Base-by-base conservation (phyloP, 148 eudicot species). In the Amaranthus palmeri region DNA sequence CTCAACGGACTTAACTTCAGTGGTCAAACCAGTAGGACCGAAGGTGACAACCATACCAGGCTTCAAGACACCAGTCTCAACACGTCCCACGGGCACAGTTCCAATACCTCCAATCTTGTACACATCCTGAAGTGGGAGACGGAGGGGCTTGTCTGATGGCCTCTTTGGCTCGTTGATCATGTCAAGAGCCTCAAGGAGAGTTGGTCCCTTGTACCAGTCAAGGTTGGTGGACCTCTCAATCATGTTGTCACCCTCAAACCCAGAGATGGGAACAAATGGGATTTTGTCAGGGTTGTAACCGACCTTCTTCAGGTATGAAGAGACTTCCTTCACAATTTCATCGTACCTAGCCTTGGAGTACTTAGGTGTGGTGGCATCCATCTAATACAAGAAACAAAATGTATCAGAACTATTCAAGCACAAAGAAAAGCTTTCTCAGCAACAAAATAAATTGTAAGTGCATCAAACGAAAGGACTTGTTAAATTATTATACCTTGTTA, bases 81-180 rank as follows among this genome's bases (percentile, higher is more conserved):
- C 80, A 67, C 80, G 77, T 10, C 82, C 82, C 3, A 79, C 82
- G 0, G 82, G 82, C 55, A 79, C 82, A 6, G 82, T 79, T 18
- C 82, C 83, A 76, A 76, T 80, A 54, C 80, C 80, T 10, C 83
- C 83, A 72, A 80, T 80, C 79, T 79, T 79, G 82, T 79, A 79
- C 15, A 79, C 82, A 71, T 79, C 82, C 79, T 79, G 82, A 45
- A 79, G 82, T 65, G 82, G 82, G 15, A 79, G 82, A 75, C 82
- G 78, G 11, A 79, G 82, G 41, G 82, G 82, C 73, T 79, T 79
- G 69, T 79, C 82, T 52, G 82, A 79, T 63, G 82, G 82, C 58
- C 82, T 79, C 79, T 79, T 79, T 71, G 82, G 82, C 73, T 79
- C 82, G 10, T 10, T 14, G 63, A 75, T 44, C 56, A 64, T 45